These are phyloP conservation scores for Magnusiomyces ingens DNA, from an alignment of 1,139 yeast species.

Conservation along the genomic window DNA sequence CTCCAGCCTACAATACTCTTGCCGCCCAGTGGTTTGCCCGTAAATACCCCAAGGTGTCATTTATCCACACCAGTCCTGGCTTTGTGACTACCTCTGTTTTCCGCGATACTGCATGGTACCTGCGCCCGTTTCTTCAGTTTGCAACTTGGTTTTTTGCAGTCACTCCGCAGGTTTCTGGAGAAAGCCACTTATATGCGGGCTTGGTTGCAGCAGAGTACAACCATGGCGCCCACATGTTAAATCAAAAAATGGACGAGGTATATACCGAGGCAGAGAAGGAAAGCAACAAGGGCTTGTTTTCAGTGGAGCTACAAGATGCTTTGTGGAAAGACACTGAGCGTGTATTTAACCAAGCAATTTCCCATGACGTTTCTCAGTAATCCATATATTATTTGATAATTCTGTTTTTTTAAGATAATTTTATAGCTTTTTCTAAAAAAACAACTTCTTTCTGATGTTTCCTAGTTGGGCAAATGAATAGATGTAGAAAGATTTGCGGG, in stretches of 20 bases:
- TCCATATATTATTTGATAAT: too few species aligned
- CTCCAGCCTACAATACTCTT: conserved; percentile 22
- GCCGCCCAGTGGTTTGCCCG: conserved; percentile 23
- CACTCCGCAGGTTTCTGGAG: conserved; percentile 18
- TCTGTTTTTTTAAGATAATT: too few species aligned
- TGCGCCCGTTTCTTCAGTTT: background rate
- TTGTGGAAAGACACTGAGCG: background rate
- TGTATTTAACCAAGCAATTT: background rate
- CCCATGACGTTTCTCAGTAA: background rate
- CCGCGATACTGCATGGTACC: background rate
- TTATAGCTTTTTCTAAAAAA: too few species aligned
- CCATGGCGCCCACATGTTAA: background rate
- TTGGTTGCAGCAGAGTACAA: conserved; percentile 2
- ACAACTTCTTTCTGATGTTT: too few species aligned
- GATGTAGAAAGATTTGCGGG: too few species aligned
- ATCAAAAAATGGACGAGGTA: background rate
- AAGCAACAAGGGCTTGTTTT: background rate
- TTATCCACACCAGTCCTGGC: conserved; percentile 29
- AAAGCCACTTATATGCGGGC: conserved; percentile 22
- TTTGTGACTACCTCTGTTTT: conserved; percentile 23
- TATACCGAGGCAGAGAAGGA: background rate
- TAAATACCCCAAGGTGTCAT: conserved; percentile 25
- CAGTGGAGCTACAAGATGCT: background rate
- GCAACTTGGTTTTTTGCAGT: background rate
- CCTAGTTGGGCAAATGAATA: too few species aligned